Base-by-base conservation (phyloP, 2,329 filamentous ascomycete species). In the Lasiodiplodia hormozganensis region DNA sequence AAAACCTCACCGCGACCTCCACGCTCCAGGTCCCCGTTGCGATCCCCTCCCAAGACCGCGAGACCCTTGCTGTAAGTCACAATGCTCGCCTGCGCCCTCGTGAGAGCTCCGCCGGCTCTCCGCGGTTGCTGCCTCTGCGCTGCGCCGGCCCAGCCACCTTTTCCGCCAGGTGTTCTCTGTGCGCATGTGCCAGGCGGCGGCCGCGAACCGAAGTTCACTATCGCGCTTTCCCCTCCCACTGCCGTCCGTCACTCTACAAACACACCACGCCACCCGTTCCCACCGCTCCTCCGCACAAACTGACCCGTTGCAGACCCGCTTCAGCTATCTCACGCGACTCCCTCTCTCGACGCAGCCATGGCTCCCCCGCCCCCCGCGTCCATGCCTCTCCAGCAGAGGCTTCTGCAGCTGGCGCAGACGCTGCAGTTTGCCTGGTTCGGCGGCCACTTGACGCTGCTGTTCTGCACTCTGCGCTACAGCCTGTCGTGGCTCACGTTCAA, bases 401-500 rank as follows among this genome's bases (percentile, higher is more conserved):
- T 97, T 70, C 82, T 93, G 75, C 85, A 88, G 74, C 86, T 98
- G 74, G 94, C 91, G 73, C 90, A 97, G 81, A 98, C 94, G 56
- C 86, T 98, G 74, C 96, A 98, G 85, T 99, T 95, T 91, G 89
- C 81, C 84, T 89, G 79, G 79, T 81, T 81, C 72, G 77, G 73
- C 76, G 97, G 95, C 74, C 96, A 99, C 80, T 84, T 97, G 70
- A 91, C 90, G 49, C 88, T 98, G 70, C 90, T 99, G 73, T 83
- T 97, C 74, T 90, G 89, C 76, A 93, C 95, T 65, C 79, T 92
- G 76, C 92, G 94, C 78, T 99, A 98, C 82, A 83, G 86, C 71
- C 81, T 98, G 71, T 96, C 94, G 60, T 97, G 93, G 85, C 82
- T 97, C 69, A 91, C 91, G 76, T 92, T 98, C 86, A 96, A 97